Evolutionary conservation across 1,284 basidiomycete species (phyloP), one percentile per base, ranked within the genome.

Genomic region (Takashimella koratensis): DNA sequence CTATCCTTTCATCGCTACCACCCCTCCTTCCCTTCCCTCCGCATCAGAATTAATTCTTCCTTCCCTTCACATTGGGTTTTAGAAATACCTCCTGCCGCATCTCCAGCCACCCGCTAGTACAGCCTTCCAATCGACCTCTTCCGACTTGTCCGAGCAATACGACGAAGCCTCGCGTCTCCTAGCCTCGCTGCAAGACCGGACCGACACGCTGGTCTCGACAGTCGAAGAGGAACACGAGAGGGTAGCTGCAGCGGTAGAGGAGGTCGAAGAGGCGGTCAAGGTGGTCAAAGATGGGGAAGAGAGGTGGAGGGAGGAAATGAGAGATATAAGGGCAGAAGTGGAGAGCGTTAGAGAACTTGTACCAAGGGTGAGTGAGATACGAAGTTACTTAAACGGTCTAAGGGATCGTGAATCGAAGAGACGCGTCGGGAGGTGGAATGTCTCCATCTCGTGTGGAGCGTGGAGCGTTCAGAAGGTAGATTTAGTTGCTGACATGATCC

Each of bases 41-140:
- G 12, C 39, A 11, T 16, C 16, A 12, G 2, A 13, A 42, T 48
- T 56, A 30, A 49, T 39, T 24, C 16, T 36, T 12, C 24, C n/a
- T 25, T 22, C 41, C 23, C 2, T 43, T 19, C n/a, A 19, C 26
- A 23, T 45, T 22, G 21, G 41, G 19, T 58, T 47, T 19, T 67
- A 94, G 87, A 96, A 93, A 85, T 95, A 90, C 75, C 79, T 98
- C 24, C 77, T 89, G 13, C 96, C 96, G 0, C 90, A 98, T 74
- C 83, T 98, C 3, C 85, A 85, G 71, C 94, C 96, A 8, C 95
- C 95, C 2, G 84, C 86, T 2, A 82, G 86, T 3, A 89, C 90
- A 19, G 87, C 90, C 3, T 97, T 98, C 70, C 90, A 96, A 76
- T 82, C 84, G 50, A 93, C 96, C 59, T 84, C 88, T 22, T 84